These are phyloP conservation scores for Pseudogymnoascus sp. DNA, from an alignment of 2,329 filamentous ascomycete genomes.

Conservation along the genomic window DNA sequence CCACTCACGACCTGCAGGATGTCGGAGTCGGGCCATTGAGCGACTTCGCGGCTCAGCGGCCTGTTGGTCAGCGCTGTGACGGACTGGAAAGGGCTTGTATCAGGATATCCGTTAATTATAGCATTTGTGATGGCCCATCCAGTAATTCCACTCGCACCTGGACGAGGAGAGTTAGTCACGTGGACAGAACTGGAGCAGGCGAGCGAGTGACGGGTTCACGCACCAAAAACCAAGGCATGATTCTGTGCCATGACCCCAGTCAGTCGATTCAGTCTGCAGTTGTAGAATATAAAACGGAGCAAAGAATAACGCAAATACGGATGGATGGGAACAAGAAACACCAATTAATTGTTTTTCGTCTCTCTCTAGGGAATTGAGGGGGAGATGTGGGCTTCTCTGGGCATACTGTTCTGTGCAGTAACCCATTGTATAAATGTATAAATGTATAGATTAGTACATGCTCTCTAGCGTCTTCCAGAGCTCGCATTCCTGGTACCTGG, in stretches of 20 bases:
- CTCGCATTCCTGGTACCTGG: too few species aligned
- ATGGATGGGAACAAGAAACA: too few species aligned
- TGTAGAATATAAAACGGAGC: too few species aligned
- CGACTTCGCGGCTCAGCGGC: slow-evolving; percentile 18
- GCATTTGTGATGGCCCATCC: slow-evolving; percentile 30
- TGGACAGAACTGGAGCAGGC: too few species aligned
- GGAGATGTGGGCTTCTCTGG: too few species aligned
- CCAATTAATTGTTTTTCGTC: too few species aligned
- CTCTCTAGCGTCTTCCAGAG: too few species aligned
- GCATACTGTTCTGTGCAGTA: too few species aligned
- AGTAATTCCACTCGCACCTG: slow-evolving; percentile 28
- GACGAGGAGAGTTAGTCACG: not conserved
- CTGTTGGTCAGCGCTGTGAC: slow-evolving; percentile 29
- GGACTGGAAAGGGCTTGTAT: slow-evolving; percentile 23
- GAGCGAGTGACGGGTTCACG: not conserved
- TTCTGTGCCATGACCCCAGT: slow-evolving; percentile 13
- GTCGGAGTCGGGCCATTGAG: slow-evolving; percentile 19
- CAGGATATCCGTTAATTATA: slow-evolving; percentile 26
- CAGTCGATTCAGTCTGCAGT: not conserved
- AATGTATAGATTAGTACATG: too few species aligned
- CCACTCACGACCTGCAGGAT: slow-evolving; percentile 32
- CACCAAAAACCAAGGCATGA: slow-evolving; percentile 27
- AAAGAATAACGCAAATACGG: too few species aligned
- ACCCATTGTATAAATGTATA: too few species aligned
- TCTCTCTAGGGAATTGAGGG: too few species aligned